A percentile compares a stretch with the other conserved stretches of the same genome.
Evolutionary conservation across 2,329 filamentous ascomycete species (phyloP).

Genomic region (Fusarium sororula): DNA sequence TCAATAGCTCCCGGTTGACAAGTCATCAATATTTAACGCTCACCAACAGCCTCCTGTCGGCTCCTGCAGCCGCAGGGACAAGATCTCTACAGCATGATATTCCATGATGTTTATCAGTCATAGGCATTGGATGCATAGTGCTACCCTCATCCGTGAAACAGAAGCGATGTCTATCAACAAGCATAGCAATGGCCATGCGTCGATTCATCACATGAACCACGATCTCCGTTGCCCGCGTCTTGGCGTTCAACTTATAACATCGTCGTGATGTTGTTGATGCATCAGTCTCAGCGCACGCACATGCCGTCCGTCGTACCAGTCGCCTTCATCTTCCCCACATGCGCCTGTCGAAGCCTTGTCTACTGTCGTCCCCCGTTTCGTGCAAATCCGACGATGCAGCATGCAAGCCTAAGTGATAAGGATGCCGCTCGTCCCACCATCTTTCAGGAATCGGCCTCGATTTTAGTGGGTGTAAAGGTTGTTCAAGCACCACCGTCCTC

Average conservation of each 20-base stretch:
- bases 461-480: slow-evolving; percentile 23
- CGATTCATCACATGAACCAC: slow-evolving; percentile 17
- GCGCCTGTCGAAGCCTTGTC: slow-evolving; percentile 29
- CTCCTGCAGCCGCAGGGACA: not conserved
- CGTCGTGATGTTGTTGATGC: slow-evolving; percentile 17
- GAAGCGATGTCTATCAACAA: not conserved
- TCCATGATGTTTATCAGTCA: not conserved
- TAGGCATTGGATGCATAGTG: not conserved
- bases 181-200: not conserved
- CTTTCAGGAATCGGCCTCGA: slow-evolving; percentile 15
- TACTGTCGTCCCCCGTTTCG: slow-evolving; percentile 23
- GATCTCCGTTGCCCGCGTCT: slow-evolving; percentile 11
- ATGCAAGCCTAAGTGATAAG: slow-evolving; percentile 8
- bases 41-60: not conserved
- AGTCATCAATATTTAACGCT: not conserved
- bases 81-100: not conserved
- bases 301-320: not conserved
- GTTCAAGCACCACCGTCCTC: slow-evolving; percentile 13
- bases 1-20: not conserved
- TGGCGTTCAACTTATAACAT: slow-evolving; percentile 23
- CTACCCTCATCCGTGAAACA: not conserved
- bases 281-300: slow-evolving; percentile 15
- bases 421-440: slow-evolving; percentile 27
- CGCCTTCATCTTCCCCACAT: slow-evolving; percentile 31
- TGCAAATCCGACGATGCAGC: slow-evolving; percentile 23